Percentiles rank a stretch among this genome's conserved stretches.
Evolutionary conservation across 1,284 basidiomycete genomes (phyloP).

Genomic region (Tetrapyrgos nigripes): DNA sequence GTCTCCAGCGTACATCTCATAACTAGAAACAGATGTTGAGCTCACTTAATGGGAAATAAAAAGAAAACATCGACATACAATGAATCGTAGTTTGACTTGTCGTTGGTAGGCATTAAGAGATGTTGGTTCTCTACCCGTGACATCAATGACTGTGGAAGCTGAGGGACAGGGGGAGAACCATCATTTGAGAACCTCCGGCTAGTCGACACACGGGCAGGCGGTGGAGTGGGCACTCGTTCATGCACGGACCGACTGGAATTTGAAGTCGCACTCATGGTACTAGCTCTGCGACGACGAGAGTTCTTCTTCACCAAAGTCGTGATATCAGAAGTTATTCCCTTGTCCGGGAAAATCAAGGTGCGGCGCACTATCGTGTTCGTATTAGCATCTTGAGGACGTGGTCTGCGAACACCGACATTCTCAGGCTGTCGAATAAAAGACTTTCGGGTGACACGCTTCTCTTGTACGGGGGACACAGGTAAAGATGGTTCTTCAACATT

Average conservation of each 20-base stretch:
- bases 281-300: slow-evolving; percentile 64
- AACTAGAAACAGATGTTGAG: slow-evolving; percentile 48
- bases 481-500: slow-evolving; percentile 40
- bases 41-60: slow-evolving; percentile 23
- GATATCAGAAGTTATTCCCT: slow-evolving; percentile 59
- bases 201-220: slow-evolving; percentile 66
- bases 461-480: slow-evolving; percentile 4
- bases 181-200: slow-evolving; percentile 66
- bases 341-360: slow-evolving; percentile 79
- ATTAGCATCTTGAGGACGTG: slow-evolving; percentile 44
- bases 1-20: slow-evolving; percentile 80
- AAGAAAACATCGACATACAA: slow-evolving; percentile 61
- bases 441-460: slow-evolving; percentile 38
- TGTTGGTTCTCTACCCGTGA: slow-evolving; percentile 49
- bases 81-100: slow-evolving; percentile 76
- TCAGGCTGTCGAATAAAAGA: slow-evolving; percentile 45
- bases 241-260: slow-evolving; percentile 71
- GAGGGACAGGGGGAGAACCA: slow-evolving; percentile 74
- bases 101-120: slow-evolving; percentile 50
- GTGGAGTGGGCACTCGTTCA: slow-evolving; percentile 82
- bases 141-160: slow-evolving; percentile 59
- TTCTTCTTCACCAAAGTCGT: slow-evolving; percentile 60
- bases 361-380: slow-evolving; percentile 69
- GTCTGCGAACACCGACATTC: slow-evolving; percentile 46
- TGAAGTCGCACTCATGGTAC: slow-evolving; percentile 62